Evolutionary conservation across 805 yeast genomes (phyloP).

Genomic region (Wickerhamomyces bisporus): DNA sequence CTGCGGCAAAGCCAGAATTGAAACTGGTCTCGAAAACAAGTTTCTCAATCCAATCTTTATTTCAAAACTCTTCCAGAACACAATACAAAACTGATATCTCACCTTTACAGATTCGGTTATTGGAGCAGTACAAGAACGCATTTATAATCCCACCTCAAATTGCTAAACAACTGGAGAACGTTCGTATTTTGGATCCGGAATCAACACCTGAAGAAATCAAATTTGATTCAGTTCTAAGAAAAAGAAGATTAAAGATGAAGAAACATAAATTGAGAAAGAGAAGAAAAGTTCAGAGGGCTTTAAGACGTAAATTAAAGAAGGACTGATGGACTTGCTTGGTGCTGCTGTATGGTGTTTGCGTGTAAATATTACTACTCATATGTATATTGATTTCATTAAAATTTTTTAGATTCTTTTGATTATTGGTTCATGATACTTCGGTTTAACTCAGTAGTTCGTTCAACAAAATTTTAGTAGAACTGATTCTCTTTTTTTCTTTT

Average conservation of each 20-base stretch:
- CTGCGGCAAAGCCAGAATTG: constrained; percentile 2
- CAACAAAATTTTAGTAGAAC: too few species aligned
- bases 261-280: constrained; percentile 96
- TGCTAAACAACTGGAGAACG: constrained; percentile 18
- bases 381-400: neutral
- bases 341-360: neutral
- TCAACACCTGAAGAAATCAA: constrained; percentile 10
- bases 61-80: neutral
- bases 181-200: constrained; percentile 5
- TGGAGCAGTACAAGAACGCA: constrained; percentile 6
- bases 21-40: constrained; percentile 1
- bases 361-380: neutral
- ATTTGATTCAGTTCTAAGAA: constrained; percentile 69
- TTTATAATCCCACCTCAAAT: constrained; percentile 17
- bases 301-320: constrained; percentile 51
- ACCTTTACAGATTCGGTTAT: constrained; percentile 4
- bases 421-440: too few species aligned
- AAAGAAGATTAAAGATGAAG: constrained; percentile 93
- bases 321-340: constrained; percentile 15
- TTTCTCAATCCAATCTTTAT: constrained; percentile 3
- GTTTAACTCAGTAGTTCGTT: too few species aligned
- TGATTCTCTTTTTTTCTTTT: too few species aligned
- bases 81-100: constrained; percentile 9
- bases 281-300: constrained; percentile 86
- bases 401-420: too few species aligned